Base-by-base conservation (phyloP, 2,329 filamentous ascomycete species). In the Knoxdaviesia proteae region DNA sequence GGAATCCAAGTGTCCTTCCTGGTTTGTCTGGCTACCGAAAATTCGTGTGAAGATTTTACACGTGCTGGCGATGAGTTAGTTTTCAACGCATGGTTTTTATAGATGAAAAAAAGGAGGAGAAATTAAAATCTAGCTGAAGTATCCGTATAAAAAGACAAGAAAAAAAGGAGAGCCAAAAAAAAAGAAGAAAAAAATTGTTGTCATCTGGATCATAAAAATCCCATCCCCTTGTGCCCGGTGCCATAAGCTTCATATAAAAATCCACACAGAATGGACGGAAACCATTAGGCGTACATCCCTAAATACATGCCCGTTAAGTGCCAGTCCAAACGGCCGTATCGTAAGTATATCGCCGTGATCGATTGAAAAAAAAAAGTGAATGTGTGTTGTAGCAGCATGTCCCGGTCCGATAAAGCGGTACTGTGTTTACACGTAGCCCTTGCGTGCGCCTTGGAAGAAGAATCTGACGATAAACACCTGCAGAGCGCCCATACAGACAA, bases 381-480 rank as follows among this genome's bases (percentile, higher is more conserved):
- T 38, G 11, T n/a, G 30, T 29, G 36, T 38, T 20, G 7, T 9
- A 6, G 36, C 36, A 38, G 36, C 10, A 38, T 29, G 30, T 38
- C 8, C 36, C 20, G 30, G 8, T 30, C 39, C 32, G 11, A 29
- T 32, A 36, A 42, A 20, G 6, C 6, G n/a, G 1, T 32, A 6
- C 9, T 40, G 46, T 45, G 42, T 62, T 71, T 58, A 77, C 61
- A 80, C 75, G 54, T 80, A 80, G 47, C 74, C 75, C 62, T 80
- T 80, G 52, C 75, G 66, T 42, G 75, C 75, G 44, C 75, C 74
- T 69, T 94, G 88, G 74, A 98, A 98, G 67, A 98, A 98, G 77
- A 96, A 96, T 50, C 84, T 69, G 53, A 98, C 90, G 52, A 98
- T 78, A 60, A 96, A 94, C 41, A 98, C 90, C 66, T 98, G 92